Conservation (phyloP, 2,329 filamentous ascomycete species). For the Clonostachys rhizophaga region DNA sequence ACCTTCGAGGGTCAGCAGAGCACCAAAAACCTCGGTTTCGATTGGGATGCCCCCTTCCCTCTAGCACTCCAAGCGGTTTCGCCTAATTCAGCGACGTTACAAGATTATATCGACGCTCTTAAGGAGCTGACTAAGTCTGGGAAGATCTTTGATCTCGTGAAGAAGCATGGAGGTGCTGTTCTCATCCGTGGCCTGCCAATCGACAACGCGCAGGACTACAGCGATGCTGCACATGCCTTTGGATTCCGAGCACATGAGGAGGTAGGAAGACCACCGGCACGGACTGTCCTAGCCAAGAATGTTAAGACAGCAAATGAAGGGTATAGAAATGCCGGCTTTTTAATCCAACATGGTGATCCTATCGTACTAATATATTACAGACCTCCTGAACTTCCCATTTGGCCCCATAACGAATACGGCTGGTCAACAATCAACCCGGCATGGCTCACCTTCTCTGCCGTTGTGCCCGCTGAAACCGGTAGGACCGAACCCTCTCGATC, state of each 20-base stretch:
- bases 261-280: constrained; percentile 22
- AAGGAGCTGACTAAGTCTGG: constrained; percentile 13
- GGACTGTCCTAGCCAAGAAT: constrained; percentile 23
- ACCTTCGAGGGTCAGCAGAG: constrained; percentile 13
- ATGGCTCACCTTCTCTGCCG: constrained; percentile 23
- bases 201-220: constrained; percentile 22
- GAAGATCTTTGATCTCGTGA: constrained; percentile 12
- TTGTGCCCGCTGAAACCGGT: constrained; percentile 13
- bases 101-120: background rate
- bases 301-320: constrained; percentile 30
- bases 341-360: background rate
- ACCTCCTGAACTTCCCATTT: constrained; percentile 28
- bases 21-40: constrained; percentile 10
- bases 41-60: constrained; percentile 12
- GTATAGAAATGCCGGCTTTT: constrained; percentile 2
- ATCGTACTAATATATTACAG: background rate
- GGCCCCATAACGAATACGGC: constrained; percentile 30
- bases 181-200: constrained; percentile 23
- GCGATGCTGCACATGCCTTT: constrained; percentile 23
- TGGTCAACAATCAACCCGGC: constrained; percentile 28
- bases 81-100: background rate
- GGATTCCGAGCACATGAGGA: constrained; percentile 24
- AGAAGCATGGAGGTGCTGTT: constrained; percentile 22
- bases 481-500: background rate
- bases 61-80: constrained; percentile 8